phyloP scores from a whole-genome alignment of 495 filamentous ascomycete genomes.

The Xylaria nigripes region DNA sequence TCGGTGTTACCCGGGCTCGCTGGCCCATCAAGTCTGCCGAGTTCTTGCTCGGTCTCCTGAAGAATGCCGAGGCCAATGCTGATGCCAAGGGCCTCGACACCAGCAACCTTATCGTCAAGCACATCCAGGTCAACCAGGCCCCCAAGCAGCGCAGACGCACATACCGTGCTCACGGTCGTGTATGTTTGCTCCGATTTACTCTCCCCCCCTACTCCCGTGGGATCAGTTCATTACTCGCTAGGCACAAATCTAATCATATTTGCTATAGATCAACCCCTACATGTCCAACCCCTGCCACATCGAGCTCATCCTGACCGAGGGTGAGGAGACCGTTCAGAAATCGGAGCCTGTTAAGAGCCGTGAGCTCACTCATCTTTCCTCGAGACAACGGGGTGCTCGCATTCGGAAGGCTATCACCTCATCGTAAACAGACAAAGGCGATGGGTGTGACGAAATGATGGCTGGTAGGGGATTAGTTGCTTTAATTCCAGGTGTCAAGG shows the following conservation, averaged over 20 bases:
- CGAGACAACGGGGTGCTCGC: conserved; percentile 79
- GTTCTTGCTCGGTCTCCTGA: conserved; percentile 92
- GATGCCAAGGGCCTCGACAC: conserved; percentile 99
- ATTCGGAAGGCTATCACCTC: conserved; percentile 71
- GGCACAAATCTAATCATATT: conserved; percentile 21
- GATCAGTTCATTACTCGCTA: conserved; percentile 1
- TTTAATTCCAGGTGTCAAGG: conserved; percentile 32
- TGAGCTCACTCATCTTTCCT: conserved; percentile 58
- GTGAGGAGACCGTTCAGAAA: conserved; percentile 85
- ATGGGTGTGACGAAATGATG: conserved; percentile 22
- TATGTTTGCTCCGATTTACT: conserved; percentile 47
- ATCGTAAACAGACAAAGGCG: conserved; percentile 42
- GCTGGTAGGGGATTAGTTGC: conserved; percentile 24
- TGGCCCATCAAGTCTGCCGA: conserved; percentile 99
- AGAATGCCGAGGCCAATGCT: conserved; percentile 98
- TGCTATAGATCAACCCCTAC: conserved; percentile 88
- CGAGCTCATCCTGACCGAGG: conserved; percentile 98
- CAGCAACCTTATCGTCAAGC: conserved; percentile 91
- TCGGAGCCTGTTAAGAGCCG: conserved; percentile 53
- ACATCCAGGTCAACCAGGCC: conserved; percentile 99
- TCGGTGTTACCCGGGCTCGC: conserved; percentile 91
- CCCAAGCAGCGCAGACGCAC: conserved; percentile 96
- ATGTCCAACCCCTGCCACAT: conserved; percentile 99
- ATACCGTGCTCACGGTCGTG: conserved; percentile 98
- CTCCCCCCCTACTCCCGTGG: background rate